Conservation (phyloP, 2,329 filamentous ascomycete species). For the Neonectria punicea region DNA sequence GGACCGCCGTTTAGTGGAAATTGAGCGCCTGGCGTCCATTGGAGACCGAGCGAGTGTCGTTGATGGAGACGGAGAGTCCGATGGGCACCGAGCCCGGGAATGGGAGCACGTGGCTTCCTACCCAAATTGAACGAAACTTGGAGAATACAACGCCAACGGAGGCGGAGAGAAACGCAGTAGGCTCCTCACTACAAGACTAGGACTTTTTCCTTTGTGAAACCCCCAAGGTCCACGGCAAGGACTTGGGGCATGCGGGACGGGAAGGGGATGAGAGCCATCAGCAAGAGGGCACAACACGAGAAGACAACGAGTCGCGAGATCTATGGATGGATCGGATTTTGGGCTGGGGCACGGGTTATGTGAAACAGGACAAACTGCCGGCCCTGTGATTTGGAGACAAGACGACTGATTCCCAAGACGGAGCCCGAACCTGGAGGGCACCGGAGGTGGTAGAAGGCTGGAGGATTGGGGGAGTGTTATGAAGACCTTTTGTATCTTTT, state of each 20-base stretch:
- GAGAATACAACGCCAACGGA: slow-evolving; percentile 37
- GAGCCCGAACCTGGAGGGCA: slow-evolving; percentile 3
- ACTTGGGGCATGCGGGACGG: slow-evolving; percentile 4
- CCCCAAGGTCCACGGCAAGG: slow-evolving; percentile 12
- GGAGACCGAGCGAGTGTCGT: slow-evolving; percentile 31
- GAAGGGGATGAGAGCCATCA: slow-evolving; percentile 7
- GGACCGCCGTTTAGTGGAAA: slow-evolving; percentile 54
- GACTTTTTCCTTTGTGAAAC: slow-evolving; percentile 35
- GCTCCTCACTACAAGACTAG: slow-evolving; percentile 21
- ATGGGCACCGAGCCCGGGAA: slow-evolving; percentile 13
- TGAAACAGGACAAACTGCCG: background rate
- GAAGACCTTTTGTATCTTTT: slow-evolving; percentile 21
- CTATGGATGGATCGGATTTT: slow-evolving; percentile 10
- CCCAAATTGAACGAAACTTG: slow-evolving; percentile 29
- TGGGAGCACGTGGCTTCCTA: slow-evolving; percentile 16
- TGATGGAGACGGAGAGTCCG: slow-evolving; percentile 20
- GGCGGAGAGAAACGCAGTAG: slow-evolving; percentile 18
- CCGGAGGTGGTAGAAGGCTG: slow-evolving; percentile 1
- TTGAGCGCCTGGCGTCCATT: slow-evolving; percentile 35
- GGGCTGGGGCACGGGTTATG: background rate
- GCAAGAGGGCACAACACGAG: slow-evolving; percentile 26
- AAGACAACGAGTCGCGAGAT: slow-evolving; percentile 25
- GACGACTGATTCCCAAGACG: slow-evolving; percentile 17
- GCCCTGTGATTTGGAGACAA: slow-evolving; percentile 4
- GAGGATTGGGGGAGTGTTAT: slow-evolving; percentile 13